phyloP scores from a whole-genome alignment of 768 basidiomycete species.

The Amanita muscaria region DNA sequence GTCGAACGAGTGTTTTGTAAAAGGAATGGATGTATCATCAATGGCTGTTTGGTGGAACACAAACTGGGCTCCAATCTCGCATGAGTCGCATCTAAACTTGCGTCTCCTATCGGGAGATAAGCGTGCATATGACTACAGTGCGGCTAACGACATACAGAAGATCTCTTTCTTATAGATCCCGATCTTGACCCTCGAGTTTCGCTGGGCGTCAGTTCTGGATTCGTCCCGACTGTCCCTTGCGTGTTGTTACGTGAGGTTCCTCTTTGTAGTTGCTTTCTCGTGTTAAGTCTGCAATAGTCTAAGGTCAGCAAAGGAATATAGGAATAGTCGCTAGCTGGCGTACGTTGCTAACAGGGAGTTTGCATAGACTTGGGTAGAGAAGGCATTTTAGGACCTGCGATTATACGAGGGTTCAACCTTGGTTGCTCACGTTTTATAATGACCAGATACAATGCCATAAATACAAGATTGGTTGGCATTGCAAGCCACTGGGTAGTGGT shows the following conservation, averaged over 20 bases:
- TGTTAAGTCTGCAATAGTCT: background rate
- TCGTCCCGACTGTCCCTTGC: background rate
- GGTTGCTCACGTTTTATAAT: conserved; percentile 38
- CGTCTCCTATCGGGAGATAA: no score
- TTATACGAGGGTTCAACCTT: background rate
- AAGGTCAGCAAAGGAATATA: background rate
- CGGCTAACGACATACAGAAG: background rate
- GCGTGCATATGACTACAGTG: no score
- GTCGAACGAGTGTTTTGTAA: no score
- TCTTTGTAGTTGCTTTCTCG: background rate
- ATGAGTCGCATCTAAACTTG: no score
- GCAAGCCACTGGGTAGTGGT: conserved; percentile 31
- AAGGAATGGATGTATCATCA: no score
- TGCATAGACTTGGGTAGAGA: conserved; percentile 31
- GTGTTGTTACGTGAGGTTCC: background rate
- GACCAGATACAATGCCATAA: conserved; percentile 45
- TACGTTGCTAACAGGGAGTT: conserved; percentile 44
- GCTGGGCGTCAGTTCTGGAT: background rate
- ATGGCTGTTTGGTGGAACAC: no score
- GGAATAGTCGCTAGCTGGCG: no score
- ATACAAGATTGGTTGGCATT: conserved; percentile 39
- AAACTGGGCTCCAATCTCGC: no score
- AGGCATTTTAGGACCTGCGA: background rate
- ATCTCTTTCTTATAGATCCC: background rate
- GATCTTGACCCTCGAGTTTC: background rate